phyloP scores from a whole-genome alignment of 345 rosid species.

The Citrus sp. region DNA sequence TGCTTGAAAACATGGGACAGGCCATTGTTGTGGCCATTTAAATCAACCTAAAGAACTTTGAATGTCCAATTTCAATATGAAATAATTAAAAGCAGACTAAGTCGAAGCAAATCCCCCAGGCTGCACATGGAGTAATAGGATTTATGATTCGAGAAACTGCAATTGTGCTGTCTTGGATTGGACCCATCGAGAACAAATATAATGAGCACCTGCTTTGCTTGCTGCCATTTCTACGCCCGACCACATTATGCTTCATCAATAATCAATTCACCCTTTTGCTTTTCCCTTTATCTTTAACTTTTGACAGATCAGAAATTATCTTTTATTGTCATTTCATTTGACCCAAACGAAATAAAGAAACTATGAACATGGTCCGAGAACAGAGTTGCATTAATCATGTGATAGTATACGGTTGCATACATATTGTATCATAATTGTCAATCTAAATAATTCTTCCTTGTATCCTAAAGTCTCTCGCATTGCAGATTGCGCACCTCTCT shows the following conservation, averaged over 20 bases:
- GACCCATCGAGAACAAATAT: not conserved
- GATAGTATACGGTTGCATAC: too few species aligned
- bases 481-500: not conserved
- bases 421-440: not conserved
- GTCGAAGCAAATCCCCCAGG: not conserved
- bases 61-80: not conserved
- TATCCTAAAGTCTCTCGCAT: not conserved
- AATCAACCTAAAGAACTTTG: not conserved
- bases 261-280: not conserved
- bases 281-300: not conserved
- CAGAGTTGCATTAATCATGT: not conserved
- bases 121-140: not conserved
- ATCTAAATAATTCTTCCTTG: not conserved
- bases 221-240: not conserved
- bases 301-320: not conserved
- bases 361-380: not conserved
- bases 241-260: not conserved
- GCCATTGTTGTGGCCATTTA: not conserved
- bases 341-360: not conserved
- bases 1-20: not conserved
- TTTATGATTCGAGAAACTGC: not conserved
- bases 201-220: not conserved
- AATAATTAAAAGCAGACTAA: not conserved
- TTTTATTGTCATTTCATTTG: not conserved
- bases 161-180: not conserved